Evolutionary conservation across 169 alveolate species (phyloP).

Genomic region (Theileria parva): DNA sequence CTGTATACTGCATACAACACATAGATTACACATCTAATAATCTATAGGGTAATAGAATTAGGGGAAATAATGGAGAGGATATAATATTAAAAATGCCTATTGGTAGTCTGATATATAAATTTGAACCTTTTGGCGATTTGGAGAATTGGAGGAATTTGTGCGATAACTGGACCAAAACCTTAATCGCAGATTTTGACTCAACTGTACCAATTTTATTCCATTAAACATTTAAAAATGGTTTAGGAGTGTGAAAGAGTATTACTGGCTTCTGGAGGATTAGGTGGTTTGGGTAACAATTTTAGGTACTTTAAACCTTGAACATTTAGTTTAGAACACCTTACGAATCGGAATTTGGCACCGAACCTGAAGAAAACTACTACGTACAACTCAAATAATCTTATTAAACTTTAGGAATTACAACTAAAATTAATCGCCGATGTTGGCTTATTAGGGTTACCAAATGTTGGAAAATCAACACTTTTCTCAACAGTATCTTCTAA

Average conservation of each 20-base stretch:
- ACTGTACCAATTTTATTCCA: slow-evolving; percentile 26
- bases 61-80: slow-evolving; percentile 58
- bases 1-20: too few species aligned
- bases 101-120: slow-evolving; percentile 49
- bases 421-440: slow-evolving; percentile 62
- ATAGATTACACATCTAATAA: background rate
- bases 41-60: slow-evolving; percentile 14
- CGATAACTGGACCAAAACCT: slow-evolving; percentile 24
- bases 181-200: slow-evolving; percentile 52
- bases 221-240: background rate
- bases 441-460: slow-evolving; percentile 59
- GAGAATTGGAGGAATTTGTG: slow-evolving; percentile 45
- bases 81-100: slow-evolving; percentile 43
- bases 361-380: slow-evolving; percentile 48
- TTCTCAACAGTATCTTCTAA: slow-evolving; percentile 55
- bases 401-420: slow-evolving; percentile 34
- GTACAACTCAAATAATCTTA: background rate
- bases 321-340: slow-evolving; percentile 32
- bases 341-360: slow-evolving; percentile 49
- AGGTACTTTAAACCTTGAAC: background rate
- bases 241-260: slow-evolving; percentile 40
- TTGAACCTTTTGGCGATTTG: slow-evolving; percentile 5
- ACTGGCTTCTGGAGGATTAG: slow-evolving; percentile 55
- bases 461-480: slow-evolving; percentile 65
- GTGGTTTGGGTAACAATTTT: slow-evolving; percentile 63